Percentiles rank a stretch among this genome's conserved stretches.
Conservation (phyloP, 108 stramenopile genomes). For the Epithemia pelagica region DNA sequence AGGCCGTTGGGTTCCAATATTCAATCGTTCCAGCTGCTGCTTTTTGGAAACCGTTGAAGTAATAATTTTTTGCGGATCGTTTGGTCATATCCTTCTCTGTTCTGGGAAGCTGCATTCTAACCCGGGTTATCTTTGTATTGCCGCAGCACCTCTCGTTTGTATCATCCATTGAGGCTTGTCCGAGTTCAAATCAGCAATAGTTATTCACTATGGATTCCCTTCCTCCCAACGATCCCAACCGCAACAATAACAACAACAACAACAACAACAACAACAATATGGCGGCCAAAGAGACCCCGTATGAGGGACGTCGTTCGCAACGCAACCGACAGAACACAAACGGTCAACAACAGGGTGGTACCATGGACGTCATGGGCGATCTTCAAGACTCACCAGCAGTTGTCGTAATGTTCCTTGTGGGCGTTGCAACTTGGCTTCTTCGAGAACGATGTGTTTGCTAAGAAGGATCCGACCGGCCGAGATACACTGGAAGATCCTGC, state of each 20-base stretch:
- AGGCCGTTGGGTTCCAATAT: no score
- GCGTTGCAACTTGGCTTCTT: slow-evolving; percentile 69
- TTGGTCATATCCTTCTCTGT: no score
- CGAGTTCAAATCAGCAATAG: no score
- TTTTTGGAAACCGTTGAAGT: no score
- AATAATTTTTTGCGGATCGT: no score
- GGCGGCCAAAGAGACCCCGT: slow-evolving; percentile 44
- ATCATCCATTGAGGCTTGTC: no score
- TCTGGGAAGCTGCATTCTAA: no score
- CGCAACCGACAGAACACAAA: slow-evolving; percentile 13
- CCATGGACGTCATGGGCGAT: slow-evolving; percentile 73
- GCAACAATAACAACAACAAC: slow-evolving; percentile 18
- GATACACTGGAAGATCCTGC: no score
- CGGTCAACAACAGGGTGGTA: slow-evolving; percentile 34
- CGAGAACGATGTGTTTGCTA: slow-evolving; percentile 76
- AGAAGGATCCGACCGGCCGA: no score
- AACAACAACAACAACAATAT: slow-evolving; percentile 18
- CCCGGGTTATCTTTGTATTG: no score
- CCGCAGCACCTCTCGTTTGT: no score
- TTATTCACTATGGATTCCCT: slow-evolving; percentile 58
- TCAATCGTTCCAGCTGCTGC: no score
- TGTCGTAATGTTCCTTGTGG: slow-evolving; percentile 75
- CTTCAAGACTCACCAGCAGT: slow-evolving; percentile 68
- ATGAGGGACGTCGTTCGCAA: slow-evolving; percentile 18
- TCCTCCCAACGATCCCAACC: slow-evolving; percentile 78